A percentile compares a stretch with the other conserved stretches of the same genome.
phyloP scores from a whole-genome alignment of 208 protist genomes.

The Acanthamoeba triangularis region DNA sequence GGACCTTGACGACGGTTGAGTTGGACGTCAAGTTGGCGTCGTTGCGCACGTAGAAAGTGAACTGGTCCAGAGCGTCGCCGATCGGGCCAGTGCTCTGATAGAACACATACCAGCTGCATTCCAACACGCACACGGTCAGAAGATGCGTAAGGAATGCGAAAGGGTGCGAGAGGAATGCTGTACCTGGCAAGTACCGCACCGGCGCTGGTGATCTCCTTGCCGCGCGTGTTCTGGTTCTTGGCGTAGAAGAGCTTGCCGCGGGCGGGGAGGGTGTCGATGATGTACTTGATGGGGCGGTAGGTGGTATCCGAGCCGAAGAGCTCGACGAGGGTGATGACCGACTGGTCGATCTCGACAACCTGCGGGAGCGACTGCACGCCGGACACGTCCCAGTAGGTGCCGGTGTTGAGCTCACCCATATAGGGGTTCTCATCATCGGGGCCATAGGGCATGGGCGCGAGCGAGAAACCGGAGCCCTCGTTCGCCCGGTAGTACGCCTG shows the following conservation, averaged over 20 bases:
- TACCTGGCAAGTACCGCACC: neutral
- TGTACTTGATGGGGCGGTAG: neutral
- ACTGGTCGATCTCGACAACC: neutral
- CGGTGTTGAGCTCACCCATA: neutral
- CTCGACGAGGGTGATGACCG: neutral
- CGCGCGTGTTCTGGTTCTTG: neutral
- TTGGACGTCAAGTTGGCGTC: neutral
- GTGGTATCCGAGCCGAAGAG: constrained; percentile 42
- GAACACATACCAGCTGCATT: neutral
- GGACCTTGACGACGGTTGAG: neutral
- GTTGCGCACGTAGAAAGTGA: constrained; percentile 23
- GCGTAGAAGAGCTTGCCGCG: constrained; percentile 38
- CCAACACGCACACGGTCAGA: neutral
- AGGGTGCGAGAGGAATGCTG: no score
- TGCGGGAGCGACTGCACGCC: constrained; percentile 20
- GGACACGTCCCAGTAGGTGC: constrained; percentile 8
- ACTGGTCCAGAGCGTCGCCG: neutral
- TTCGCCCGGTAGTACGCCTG: constrained; percentile 50
- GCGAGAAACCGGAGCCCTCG: constrained; percentile 6
- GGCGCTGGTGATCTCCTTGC: neutral
- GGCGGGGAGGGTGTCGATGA: neutral
- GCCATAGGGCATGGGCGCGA: neutral
- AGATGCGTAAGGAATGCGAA: neutral
- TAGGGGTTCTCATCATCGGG: neutral
- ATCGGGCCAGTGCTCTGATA: constrained; percentile 62